These are phyloP conservation scores for Aspergillus texensis DNA, from an alignment of 2,329 filamentous ascomycete genomes.

Conservation along the genomic window DNA sequence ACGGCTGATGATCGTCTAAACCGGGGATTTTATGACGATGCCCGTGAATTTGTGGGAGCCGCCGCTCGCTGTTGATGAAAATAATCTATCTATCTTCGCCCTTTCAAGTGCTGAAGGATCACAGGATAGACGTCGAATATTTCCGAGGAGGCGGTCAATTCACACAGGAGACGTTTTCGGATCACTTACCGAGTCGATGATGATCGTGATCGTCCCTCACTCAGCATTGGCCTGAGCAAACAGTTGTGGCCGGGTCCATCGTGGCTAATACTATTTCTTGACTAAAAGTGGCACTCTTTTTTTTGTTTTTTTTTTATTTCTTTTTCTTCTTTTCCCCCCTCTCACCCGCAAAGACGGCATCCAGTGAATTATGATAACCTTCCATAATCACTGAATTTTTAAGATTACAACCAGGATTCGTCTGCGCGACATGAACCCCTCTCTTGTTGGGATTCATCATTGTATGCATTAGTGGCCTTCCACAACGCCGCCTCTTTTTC, in stretches of 20 bases:
- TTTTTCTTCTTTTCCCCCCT: not conserved
- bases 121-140: not conserved
- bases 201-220: conserved; percentile 18
- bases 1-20: conserved; percentile 8
- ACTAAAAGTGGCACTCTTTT: not conserved
- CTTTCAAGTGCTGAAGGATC: not conserved
- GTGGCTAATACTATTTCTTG: not conserved
- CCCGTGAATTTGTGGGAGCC: not conserved
- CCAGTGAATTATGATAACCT: not conserved
- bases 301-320: not conserved
- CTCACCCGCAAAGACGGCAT: not conserved
- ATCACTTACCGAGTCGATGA: conserved; percentile 19
- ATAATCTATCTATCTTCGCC: not conserved
- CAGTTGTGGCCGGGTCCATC: not conserved
- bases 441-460: conserved; percentile 28
- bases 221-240: conserved; percentile 16
- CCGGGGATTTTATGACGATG: not conserved
- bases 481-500: not conserved
- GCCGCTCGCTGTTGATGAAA: not conserved
- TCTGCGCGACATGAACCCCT: conserved; percentile 33
- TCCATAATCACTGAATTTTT: not conserved
- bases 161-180: conserved; percentile 12
- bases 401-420: not conserved
- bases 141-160: conserved; percentile 20
- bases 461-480: conserved; percentile 20